These are phyloP conservation scores for Solanum bukasovii DNA, from an alignment of 257 asterid genomes.

Conservation along the genomic window DNA sequence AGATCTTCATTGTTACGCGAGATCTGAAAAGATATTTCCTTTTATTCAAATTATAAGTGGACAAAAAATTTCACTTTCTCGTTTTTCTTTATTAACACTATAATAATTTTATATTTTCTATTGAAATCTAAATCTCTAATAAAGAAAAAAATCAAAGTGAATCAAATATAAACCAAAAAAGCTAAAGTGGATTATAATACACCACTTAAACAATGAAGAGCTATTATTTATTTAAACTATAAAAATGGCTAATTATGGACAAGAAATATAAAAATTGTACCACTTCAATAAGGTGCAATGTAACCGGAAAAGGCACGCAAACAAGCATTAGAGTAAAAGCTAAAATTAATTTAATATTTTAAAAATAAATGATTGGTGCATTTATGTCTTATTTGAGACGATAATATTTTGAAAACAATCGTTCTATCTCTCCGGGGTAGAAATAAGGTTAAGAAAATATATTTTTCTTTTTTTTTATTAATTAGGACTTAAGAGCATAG, in stretches of 20 bases:
- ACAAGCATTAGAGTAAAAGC: background rate
- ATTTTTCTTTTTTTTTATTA: background rate
- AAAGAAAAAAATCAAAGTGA: background rate
- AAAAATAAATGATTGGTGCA: background rate
- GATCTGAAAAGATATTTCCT: background rate
- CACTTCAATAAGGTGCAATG: background rate
- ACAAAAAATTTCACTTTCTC: background rate
- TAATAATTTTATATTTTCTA: background rate
- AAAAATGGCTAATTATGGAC: background rate
- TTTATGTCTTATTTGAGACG: background rate
- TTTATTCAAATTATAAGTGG: background rate
- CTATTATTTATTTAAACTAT: background rate
- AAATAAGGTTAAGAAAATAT: background rate
- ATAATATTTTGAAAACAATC: background rate
- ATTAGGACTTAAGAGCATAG: rapidly evolving
- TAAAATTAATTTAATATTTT: background rate
- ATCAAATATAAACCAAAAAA: background rate
- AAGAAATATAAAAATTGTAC: background rate
- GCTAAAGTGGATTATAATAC: background rate
- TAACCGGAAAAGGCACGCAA: background rate
- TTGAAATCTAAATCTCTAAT: background rate
- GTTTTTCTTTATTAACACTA: background rate
- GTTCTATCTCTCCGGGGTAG: rapidly evolving
- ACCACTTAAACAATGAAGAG: background rate
- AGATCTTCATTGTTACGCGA: background rate